Base-by-base conservation (phyloP, 2,329 filamentous ascomycete species). In the Aquanectria penicillioides region DNA sequence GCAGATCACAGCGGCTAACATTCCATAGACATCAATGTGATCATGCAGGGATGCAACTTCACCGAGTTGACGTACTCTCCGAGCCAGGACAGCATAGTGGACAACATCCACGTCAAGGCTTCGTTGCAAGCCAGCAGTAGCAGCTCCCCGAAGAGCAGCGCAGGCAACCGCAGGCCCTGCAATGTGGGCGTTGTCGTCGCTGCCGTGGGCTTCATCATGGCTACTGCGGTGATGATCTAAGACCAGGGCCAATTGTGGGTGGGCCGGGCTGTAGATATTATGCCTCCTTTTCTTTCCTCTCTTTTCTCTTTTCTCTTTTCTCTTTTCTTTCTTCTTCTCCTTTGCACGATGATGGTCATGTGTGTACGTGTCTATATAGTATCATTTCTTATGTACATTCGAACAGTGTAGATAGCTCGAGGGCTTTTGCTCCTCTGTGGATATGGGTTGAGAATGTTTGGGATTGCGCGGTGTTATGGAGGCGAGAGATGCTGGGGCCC, bases 31-130 rank as follows among this genome's bases (percentile, higher is more conserved):
- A 69, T 78, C 61, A 61, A 74, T 12, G 57, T 72, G 6, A 77
- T 79, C 56, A 71, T 78, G 67, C 51, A 63, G 6, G 65, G 67
- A 9, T 79, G 77, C 64, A 71, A 71, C 50, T 79, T 79, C 36
- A 37, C 59, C 6, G 23, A 60, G 5, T 47, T 69, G 28, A 59
- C 57, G 10, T 79, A 77, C 56, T 67, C 65, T 5, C 66, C 68
- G 0, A 65, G 61, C 20, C 62, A 72, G 29, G 75, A 79, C 54
- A 65, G 56, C 7, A 53, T 72, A 15, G 77, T 67, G 22, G 60
- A 74, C 26, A 73, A 75, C 15, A 56, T 79, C 11, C 62, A 61
- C 7, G 77, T 79, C 5, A 65, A 70, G 52, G 76, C 76, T 3
- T 62, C 64, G n/a, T 65, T 63, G 31, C 74, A 75, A 1, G 57